Percentiles rank a stretch among this genome's conserved stretches.
phyloP scores from a whole-genome alignment of 1,284 basidiomycete species.

The Ceratobasidium sp. region DNA sequence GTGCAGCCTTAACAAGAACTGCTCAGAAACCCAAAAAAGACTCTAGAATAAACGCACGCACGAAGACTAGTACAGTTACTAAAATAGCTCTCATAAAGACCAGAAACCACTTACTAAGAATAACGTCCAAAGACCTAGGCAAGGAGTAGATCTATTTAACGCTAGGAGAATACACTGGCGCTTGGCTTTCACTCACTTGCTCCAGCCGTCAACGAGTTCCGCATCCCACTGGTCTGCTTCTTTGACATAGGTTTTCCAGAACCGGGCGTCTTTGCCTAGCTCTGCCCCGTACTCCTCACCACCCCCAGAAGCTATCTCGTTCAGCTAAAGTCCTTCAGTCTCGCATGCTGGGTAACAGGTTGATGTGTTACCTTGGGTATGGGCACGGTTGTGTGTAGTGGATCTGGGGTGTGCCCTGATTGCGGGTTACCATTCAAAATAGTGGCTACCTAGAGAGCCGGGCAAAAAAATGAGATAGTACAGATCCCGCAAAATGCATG shows the following conservation, averaged over 20 bases:
- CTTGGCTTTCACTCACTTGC: background rate
- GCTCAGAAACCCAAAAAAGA: background rate
- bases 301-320: too few relatives aligned
- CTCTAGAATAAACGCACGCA: background rate
- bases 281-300: background rate
- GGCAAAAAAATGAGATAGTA: too few relatives aligned
- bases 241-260: constrained; percentile 6
- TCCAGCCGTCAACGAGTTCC: background rate
- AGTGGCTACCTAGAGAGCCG: too few relatives aligned
- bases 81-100: background rate
- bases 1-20: background rate
- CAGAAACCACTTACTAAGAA: constrained; percentile 1
- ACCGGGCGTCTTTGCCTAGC: background rate
- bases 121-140: constrained; percentile 5
- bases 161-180: background rate
- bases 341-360: too few relatives aligned
- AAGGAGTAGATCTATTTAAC: background rate
- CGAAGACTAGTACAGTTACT: background rate
- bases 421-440: too few relatives aligned
- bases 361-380: too few relatives aligned
- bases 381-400: too few relatives aligned
- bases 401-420: too few relatives aligned
- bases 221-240: background rate
- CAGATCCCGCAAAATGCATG: too few relatives aligned
- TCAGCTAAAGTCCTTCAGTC: too few relatives aligned